Evolutionary conservation across 148 eudicot species (phyloP).

Genomic region (Rhododendron williamsianum): DNA sequence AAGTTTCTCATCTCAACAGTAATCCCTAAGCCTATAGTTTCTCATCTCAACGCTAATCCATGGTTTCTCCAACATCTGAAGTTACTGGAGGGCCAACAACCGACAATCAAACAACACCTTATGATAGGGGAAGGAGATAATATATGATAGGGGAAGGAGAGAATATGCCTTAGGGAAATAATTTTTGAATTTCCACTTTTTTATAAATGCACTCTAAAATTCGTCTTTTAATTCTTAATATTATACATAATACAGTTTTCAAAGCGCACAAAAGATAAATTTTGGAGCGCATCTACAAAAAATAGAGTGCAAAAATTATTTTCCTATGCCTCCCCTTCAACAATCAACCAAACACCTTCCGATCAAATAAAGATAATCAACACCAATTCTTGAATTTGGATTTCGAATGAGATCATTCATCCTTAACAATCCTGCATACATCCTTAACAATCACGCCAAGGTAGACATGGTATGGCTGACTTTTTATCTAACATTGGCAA

Average conservation of each 20-base stretch:
- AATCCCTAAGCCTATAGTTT: no score
- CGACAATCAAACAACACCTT: background rate
- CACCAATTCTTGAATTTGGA: background rate
- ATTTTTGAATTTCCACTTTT: no score
- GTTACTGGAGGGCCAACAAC: background rate
- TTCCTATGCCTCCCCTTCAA: no score
- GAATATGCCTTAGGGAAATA: background rate
- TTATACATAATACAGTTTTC: background rate
- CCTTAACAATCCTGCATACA: background rate
- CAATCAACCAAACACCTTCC: no score
- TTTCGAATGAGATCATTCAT: background rate
- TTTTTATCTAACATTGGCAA: no score
- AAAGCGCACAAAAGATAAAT: no score
- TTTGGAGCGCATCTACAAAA: background rate
- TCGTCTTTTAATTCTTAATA: background rate
- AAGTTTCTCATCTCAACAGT: no score
- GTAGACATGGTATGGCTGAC: no score
- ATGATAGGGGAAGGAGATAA: background rate
- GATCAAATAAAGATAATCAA: no score
- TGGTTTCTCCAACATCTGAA: background rate
- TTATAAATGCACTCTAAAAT: background rate
- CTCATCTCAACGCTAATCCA: no score
- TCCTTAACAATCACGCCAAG: background rate
- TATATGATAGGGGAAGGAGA: background rate
- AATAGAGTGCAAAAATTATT: no score